Conservation (phyloP, 1,284 basidiomycete genomes). For the Bondarzewia mesenterica region DNA sequence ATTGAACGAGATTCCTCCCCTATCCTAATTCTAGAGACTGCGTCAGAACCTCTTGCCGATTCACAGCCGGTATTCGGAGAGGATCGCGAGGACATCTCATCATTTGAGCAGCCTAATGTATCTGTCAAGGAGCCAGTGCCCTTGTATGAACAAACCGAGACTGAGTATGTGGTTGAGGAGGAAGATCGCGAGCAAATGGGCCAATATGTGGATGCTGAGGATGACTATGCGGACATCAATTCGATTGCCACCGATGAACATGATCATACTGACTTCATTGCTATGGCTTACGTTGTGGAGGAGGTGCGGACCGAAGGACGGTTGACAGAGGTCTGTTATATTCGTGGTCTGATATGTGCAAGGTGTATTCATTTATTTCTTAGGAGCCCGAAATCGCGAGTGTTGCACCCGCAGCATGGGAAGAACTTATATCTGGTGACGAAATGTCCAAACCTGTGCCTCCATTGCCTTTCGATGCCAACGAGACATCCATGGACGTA, state of each 20-base stretch:
- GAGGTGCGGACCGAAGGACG: constrained; percentile 19
- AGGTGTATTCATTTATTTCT: background rate
- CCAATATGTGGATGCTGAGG: background rate
- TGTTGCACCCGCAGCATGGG: too few species aligned
- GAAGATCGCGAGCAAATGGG: background rate
- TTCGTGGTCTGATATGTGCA: background rate
- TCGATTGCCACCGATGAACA: background rate
- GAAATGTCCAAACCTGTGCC: background rate
- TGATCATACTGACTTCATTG: background rate
- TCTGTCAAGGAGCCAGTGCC: background rate
- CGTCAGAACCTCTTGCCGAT: too few species aligned
- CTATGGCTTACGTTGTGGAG: constrained; percentile 19
- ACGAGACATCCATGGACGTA: too few species aligned
- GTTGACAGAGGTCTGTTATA: constrained; percentile 17
- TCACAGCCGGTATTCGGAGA: too few species aligned
- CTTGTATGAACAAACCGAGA: background rate
- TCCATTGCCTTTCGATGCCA: too few species aligned
- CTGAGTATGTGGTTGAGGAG: background rate
- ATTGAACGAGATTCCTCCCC: too few species aligned
- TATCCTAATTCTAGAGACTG: too few species aligned
- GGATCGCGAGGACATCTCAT: too few species aligned
- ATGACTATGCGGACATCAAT: background rate
- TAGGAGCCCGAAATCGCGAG: constrained; percentile 19
- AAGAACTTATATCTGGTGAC: background rate
- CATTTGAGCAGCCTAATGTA: background rate